These are phyloP conservation scores for Torulaspora franciscae DNA, from an alignment of 805 yeast species.

Conservation along the genomic window DNA sequence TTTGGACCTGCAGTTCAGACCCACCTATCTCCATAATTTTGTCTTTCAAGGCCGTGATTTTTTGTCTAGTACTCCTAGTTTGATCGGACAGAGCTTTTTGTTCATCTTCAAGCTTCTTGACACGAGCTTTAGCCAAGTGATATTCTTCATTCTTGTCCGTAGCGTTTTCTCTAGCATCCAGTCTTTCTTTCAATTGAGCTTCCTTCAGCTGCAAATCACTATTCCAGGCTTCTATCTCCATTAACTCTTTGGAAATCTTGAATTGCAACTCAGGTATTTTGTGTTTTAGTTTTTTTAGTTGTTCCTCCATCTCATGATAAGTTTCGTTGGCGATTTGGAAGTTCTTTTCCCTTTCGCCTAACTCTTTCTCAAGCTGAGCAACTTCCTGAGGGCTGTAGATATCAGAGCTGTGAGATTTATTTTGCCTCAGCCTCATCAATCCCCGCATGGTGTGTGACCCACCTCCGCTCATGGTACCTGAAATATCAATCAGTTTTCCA, in stretches of 20 bases:
- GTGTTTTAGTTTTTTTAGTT: conserved; percentile 55
- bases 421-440: conserved; percentile 55
- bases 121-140: conserved; percentile 31
- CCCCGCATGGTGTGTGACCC: conserved; percentile 70
- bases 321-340: conserved; percentile 48
- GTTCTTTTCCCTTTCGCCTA: conserved; percentile 48
- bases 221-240: conserved; percentile 61
- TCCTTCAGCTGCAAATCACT: conserved; percentile 49
- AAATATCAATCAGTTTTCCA: conserved; percentile 85
- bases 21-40: conserved; percentile 91
- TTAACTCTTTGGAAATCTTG: conserved; percentile 49
- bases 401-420: conserved; percentile 30
- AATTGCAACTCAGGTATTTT: conserved; percentile 65
- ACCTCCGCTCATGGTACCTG: conserved; percentile 98
- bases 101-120: conserved; percentile 34
- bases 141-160: conserved; percentile 37
- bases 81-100: conserved; percentile 45
- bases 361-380: conserved; percentile 47
- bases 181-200: conserved; percentile 40
- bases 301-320: conserved; percentile 53
- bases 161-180: conserved; percentile 18
- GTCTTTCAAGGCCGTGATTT: conserved; percentile 61
- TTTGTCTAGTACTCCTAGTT: conserved; percentile 46
- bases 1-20: conserved; percentile 69
- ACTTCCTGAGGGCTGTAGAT: conserved; percentile 51